phyloP scores from a whole-genome alignment of 1,284 basidiomycete genomes.

The Sporisorium exsertum region DNA sequence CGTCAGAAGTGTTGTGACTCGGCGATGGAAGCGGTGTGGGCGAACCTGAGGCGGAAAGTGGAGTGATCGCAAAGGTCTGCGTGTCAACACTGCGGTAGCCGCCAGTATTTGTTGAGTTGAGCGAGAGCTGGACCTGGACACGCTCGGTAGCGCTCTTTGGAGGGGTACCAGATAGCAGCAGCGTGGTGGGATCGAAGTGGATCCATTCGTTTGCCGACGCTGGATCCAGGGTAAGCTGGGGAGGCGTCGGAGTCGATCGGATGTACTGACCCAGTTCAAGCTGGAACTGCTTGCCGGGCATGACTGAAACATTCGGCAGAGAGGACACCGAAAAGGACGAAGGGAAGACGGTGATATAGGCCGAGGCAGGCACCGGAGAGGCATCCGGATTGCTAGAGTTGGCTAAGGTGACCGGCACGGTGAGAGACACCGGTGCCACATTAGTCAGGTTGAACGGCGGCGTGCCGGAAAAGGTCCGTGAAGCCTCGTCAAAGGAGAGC shows the following conservation, averaged over 20 bases:
- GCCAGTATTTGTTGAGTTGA: slow-evolving; percentile 6
- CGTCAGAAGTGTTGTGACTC: background rate
- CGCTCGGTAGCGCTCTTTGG: slow-evolving; percentile 20
- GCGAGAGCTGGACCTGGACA: slow-evolving; percentile 26
- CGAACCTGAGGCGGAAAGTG: slow-evolving; percentile 4
- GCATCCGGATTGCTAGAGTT: slow-evolving; percentile 10
- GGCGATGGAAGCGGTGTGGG: slow-evolving; percentile 26
- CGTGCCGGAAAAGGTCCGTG: slow-evolving; percentile 76
- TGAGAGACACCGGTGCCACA: slow-evolving; percentile 57
- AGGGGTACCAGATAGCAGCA: slow-evolving; percentile 67
- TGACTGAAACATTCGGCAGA: slow-evolving; percentile 31
- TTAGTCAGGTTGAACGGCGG: slow-evolving; percentile 72
- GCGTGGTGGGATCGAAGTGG: slow-evolving; percentile 67
- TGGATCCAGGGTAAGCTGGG: slow-evolving; percentile 25
- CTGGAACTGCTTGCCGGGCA: slow-evolving; percentile 38
- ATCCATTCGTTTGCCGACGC: slow-evolving; percentile 69
- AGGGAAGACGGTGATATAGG: slow-evolving; percentile 61
- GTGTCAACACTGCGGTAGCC: slow-evolving; percentile 15
- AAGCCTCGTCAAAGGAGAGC: slow-evolving; percentile 76
- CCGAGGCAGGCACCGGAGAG: slow-evolving; percentile 26
- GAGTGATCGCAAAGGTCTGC: slow-evolving; percentile 23
- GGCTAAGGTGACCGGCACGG: slow-evolving; percentile 76
- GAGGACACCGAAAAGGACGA: slow-evolving; percentile 34
- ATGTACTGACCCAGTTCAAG: slow-evolving; percentile 38
- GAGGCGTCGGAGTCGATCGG: slow-evolving; percentile 13